phyloP scores from a whole-genome alignment of 176 grass and related monocot species.

The Carex parvula region DNA sequence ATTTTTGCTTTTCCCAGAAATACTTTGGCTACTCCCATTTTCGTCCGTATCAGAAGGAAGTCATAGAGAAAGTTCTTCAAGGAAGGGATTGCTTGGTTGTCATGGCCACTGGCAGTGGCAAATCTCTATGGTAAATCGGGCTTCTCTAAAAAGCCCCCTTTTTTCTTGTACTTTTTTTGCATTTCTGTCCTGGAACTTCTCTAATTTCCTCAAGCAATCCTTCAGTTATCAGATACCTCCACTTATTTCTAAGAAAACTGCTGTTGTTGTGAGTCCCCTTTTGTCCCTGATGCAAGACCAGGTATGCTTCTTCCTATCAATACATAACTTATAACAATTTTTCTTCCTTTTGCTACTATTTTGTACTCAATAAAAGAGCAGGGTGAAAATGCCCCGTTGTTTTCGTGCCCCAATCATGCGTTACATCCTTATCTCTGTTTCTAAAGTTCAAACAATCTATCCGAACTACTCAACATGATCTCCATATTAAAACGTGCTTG shows the following conservation, averaged over 20 bases:
- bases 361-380: neutral
- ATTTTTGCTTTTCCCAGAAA: constrained; percentile 26
- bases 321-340: neutral
- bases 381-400: too few species aligned
- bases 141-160: neutral
- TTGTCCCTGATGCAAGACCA: constrained; percentile 92
- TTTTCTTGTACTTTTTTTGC: neutral
- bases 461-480: too few species aligned
- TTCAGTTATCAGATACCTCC: constrained; percentile 86
- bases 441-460: too few species aligned
- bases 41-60: constrained; percentile 69
- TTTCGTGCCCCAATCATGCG: too few species aligned
- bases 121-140: constrained; percentile 62
- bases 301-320: constrained; percentile 35
- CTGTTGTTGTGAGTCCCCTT: constrained; percentile 78
- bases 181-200: neutral
- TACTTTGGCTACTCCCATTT: constrained; percentile 69
- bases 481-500: too few species aligned
- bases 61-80: constrained; percentile 56
- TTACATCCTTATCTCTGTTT: too few species aligned
- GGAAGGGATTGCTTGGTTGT: constrained; percentile 76
- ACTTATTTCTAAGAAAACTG: constrained; percentile 63
- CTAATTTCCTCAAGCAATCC: neutral
- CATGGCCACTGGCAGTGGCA: constrained; percentile 97
- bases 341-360: neutral